Evolutionary conservation across 257 asterid species (phyloP).

Genomic region (Scutellaria galericulata): DNA sequence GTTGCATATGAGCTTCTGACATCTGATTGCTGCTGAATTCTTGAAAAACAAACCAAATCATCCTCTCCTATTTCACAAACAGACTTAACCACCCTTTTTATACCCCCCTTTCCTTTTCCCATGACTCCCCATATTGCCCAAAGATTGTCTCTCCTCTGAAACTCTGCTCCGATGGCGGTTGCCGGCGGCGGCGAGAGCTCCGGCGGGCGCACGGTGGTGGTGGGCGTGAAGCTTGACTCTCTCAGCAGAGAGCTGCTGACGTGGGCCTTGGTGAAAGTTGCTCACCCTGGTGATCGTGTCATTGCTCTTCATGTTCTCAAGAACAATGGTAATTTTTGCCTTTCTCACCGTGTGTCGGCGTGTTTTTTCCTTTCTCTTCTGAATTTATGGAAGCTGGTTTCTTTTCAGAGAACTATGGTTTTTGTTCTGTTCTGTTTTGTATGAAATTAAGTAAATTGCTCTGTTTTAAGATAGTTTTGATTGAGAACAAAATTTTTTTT

Average conservation of each 20-base stretch:
- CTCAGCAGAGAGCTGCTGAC: slow-evolving; percentile 84
- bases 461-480: neutral
- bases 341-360: neutral
- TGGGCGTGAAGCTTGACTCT: slow-evolving; percentile 82
- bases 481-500: no score
- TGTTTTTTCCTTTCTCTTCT: neutral
- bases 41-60: slow-evolving; percentile 41
- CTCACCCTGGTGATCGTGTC: slow-evolving; percentile 89
- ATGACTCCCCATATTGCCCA: neutral
- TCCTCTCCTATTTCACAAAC: slow-evolving; percentile 32
- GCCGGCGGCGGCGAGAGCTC: slow-evolving; percentile 47
- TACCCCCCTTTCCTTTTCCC: neutral
- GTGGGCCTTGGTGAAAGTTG: slow-evolving; percentile 95
- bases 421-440: neutral
- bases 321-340: slow-evolving; percentile 54
- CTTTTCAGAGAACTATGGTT: neutral
- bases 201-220: slow-evolving; percentile 72
- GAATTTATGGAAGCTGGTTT: neutral
- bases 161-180: slow-evolving; percentile 45
- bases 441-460: neutral
- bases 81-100: slow-evolving; percentile 33
- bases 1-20: slow-evolving; percentile 35
- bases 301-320: slow-evolving; percentile 88
- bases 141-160: no score
- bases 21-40: slow-evolving; percentile 35